A percentile compares a stretch with the other conserved stretches of the same genome.
Conservation (phyloP, 1,284 basidiomycete species). For the Heterobasidion irregulare region DNA sequence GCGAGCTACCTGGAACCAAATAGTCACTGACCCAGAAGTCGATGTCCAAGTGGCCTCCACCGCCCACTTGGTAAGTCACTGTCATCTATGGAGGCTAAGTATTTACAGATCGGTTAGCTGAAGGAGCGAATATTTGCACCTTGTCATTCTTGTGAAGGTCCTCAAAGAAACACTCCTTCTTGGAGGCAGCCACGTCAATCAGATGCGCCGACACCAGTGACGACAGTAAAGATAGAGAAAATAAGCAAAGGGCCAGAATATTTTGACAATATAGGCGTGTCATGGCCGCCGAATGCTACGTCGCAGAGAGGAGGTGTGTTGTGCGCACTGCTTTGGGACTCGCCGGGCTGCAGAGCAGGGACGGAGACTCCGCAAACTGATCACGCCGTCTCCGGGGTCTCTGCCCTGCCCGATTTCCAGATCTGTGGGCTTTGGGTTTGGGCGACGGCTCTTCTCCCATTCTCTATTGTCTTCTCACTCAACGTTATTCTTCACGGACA, state of each 20-base stretch:
- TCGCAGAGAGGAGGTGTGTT: neutral
- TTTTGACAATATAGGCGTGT: constrained; percentile 27
- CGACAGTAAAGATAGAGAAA: constrained; percentile 34
- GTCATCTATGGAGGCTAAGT: constrained; percentile 70
- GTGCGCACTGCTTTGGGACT: neutral
- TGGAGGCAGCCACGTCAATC: constrained; percentile 66
- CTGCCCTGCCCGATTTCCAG: neutral
- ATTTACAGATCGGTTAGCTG: neutral
- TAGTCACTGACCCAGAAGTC: constrained; percentile 75
- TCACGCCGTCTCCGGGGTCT: constrained; percentile 13
- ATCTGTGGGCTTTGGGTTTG: neutral
- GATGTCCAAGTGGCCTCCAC: constrained; percentile 93
- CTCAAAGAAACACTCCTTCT: constrained; percentile 98
- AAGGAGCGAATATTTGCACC: constrained; percentile 30
- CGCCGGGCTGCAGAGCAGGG: too few relatives aligned
- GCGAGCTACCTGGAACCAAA: neutral
- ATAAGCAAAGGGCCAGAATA: constrained; percentile 22
- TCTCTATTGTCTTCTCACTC: constrained; percentile 21
- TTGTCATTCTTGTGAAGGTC: constrained; percentile 93
- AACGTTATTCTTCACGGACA: constrained; percentile 12
- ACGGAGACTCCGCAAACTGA: neutral
- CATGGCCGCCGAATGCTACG: constrained; percentile 21
- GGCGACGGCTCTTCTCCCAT: constrained; percentile 18
- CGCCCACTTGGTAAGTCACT: constrained; percentile 97
- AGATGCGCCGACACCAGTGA: constrained; percentile 49